phyloP scores from a whole-genome alignment of 1,139 yeast genomes.

The Pneumocystis wakefieldiae region DNA sequence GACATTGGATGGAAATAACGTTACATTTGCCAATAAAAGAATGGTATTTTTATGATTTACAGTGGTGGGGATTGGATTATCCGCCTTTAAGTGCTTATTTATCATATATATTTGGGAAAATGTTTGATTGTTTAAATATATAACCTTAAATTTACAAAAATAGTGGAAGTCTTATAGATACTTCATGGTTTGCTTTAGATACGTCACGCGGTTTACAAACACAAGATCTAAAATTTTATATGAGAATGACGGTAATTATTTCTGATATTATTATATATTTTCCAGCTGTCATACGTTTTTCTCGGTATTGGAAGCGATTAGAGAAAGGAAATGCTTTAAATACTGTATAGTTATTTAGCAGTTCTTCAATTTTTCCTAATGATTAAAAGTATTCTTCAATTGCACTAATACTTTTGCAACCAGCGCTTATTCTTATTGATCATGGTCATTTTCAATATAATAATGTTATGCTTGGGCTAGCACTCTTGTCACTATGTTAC shows the following conservation, averaged over 20 bases:
- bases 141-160: neutral
- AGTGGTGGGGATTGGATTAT: conserved; percentile 94
- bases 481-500: conserved; percentile 52
- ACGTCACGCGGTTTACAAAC: conserved; percentile 63
- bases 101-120: conserved; percentile 60
- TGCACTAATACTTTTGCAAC: conserved; percentile 27
- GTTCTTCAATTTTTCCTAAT: neutral
- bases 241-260: conserved; percentile 64
- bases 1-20: conserved; percentile 96
- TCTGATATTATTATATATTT: conserved; percentile 64
- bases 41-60: conserved; percentile 83
- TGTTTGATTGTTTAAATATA: conserved; percentile 21
- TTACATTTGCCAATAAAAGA: conserved; percentile 50
- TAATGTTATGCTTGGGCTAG: conserved; percentile 81
- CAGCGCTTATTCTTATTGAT: conserved; percentile 69
- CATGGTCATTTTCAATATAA: conserved; percentile 95
- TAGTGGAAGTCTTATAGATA: conserved; percentile 42
- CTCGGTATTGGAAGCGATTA: conserved; percentile 18
- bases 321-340: neutral
- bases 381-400: neutral
- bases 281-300: conserved; percentile 62
- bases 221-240: conserved; percentile 52
- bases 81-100: conserved; percentile 96
- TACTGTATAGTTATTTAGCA: neutral
- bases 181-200: conserved; percentile 62